Evolutionary conservation across 768 basidiomycete genomes (phyloP).

Genomic region (Favolaschia claudopus): DNA sequence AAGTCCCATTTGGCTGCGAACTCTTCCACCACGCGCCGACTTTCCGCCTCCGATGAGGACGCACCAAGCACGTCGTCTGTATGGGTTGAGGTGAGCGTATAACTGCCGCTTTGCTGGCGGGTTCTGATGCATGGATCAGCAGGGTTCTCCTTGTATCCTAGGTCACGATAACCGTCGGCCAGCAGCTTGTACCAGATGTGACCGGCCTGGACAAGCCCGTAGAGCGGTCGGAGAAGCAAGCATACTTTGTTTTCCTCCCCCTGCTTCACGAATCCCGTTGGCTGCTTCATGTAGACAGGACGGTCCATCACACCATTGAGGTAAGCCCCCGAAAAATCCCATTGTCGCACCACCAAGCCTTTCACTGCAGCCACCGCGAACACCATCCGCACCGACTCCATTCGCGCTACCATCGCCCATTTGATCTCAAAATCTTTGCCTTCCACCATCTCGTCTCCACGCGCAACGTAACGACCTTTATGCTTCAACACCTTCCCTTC

Average conservation of each 20-base stretch:
- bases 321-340: neutral
- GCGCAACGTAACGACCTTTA: slow-evolving; percentile 49
- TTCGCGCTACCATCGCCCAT: slow-evolving; percentile 1
- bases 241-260: neutral
- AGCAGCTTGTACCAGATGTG: neutral
- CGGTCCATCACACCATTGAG: neutral
- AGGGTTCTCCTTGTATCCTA: neutral
- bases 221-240: too few species aligned
- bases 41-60: too few species aligned
- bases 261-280: neutral
- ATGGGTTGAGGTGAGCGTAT: neutral
- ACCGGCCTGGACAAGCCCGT: neutral
- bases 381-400: slow-evolving; percentile 1
- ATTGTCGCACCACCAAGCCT: neutral
- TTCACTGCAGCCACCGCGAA: neutral
- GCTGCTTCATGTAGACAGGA: neutral
- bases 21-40: neutral
- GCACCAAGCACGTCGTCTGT: neutral
- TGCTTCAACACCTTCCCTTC: slow-evolving; percentile 37
- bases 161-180: neutral
- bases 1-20: neutral
- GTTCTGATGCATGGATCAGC: neutral
- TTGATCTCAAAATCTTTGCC: slow-evolving; percentile 1
- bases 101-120: too few species aligned
- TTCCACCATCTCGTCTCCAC: slow-evolving; percentile 31